Evolutionary conservation across 805 yeast genomes (phyloP), one percentile per base, ranked within the genome.

Genomic region (Wickerhamomyces queroliae): DNA sequence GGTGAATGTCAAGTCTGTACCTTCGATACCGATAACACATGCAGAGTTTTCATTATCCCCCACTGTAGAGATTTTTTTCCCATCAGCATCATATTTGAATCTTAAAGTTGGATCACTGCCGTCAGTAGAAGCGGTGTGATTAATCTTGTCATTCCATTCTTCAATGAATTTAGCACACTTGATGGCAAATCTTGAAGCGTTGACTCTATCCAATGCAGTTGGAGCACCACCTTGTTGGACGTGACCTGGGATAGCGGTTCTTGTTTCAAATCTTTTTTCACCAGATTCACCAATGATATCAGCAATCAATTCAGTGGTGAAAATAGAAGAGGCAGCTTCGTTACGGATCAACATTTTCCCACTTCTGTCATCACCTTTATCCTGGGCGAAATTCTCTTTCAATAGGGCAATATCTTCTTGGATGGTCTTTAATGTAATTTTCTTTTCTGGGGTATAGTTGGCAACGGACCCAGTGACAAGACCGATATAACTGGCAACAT

Each of bases 221-320:
- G 99, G 99, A 39, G 79, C 76, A 44, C 90, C 93, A 60, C 99
- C 99, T 66, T 93, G 99, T 71, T 93, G 99, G 42, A 91, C 93
- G 59, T 91, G 98, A 23, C 99, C 99, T 21, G 99, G 99, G 44
- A 90, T 78, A 13, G 98, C 98, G 5, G 96, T 89, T 61, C 95
- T 82, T 15, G 93, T 83, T 54, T 90, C 97, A 59, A 86, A 93
- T 48, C 71, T 72, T 35, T 84, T 86, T 28, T 73, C 63, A 26
- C 89, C 80, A 53, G 87, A 90, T 55, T 83, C 84, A 44, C 80
- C 78, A 52, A 91, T 82, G 42, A 93, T 86, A 45, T 85, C 80
- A 13, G 96, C 88, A 53, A 93, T 72, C 42, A 86, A 70, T 47
- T 85, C 80, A 7, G 97, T 84, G 15, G 89, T 76, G 65, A 85